These are phyloP conservation scores for Micractinium sp. DNA, from an alignment of 139 green algal genomes.

Conservation along the genomic window DNA sequence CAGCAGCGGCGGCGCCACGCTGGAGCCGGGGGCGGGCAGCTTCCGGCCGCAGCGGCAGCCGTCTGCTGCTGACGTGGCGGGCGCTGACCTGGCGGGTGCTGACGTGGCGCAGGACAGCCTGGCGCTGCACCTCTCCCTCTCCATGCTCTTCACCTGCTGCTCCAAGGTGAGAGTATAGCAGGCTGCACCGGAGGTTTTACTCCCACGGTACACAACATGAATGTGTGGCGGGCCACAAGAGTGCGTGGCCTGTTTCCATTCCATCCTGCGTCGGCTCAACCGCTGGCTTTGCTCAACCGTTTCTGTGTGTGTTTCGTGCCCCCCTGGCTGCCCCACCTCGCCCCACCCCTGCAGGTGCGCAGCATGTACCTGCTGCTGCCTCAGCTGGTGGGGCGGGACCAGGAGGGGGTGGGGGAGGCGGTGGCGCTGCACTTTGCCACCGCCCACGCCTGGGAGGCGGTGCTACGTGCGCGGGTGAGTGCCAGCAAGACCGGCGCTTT, in stretches of 20 bases:
- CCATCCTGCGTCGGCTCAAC: not conserved
- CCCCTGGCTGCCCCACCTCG: not conserved
- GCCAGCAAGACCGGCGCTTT: no score
- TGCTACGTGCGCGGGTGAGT: not conserved
- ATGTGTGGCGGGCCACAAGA: not conserved
- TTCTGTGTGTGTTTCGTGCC: not conserved
- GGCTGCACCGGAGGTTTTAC: no score
- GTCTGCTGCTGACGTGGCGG: not conserved
- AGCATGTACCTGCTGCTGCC: conserved; percentile 28
- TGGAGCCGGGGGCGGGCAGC: not conserved
- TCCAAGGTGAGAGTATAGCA: not conserved
- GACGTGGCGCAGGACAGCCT: conserved; percentile 4
- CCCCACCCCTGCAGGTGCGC: not conserved
- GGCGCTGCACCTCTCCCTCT: conserved; percentile 31
- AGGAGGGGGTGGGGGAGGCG: not conserved
- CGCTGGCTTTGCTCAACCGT: not conserved
- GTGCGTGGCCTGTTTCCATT: not conserved
- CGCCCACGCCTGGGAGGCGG: not conserved
- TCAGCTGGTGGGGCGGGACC: not conserved
- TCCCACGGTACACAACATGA: no score
- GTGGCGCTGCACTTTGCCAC: conserved; percentile 19
- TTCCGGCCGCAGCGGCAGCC: not conserved
- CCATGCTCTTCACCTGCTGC: conserved; percentile 29
- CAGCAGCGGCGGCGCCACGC: not conserved
- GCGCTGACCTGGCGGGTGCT: not conserved